Conservation (phyloP, 202 grass and related monocot species). For the Schoenoplectus tabernaemontani region DNA sequence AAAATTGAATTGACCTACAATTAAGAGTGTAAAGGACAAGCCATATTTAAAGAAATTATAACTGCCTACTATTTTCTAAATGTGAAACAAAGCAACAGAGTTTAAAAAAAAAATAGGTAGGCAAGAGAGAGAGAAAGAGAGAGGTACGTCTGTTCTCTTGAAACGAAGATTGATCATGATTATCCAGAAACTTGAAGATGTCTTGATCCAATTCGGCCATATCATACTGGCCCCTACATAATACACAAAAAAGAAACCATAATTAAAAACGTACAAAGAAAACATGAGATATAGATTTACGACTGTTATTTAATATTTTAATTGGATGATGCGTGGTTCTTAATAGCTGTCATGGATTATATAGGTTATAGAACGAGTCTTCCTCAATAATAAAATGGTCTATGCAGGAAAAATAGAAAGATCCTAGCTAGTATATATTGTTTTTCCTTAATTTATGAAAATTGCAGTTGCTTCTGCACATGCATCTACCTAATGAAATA, state of each 20-base stretch:
- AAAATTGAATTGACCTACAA: not conserved
- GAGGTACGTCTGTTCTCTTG: constrained; percentile 63
- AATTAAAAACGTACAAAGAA: constrained; percentile 22
- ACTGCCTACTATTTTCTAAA: not conserved
- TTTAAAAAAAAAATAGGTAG: constrained; percentile 6
- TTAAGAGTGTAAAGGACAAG: not conserved
- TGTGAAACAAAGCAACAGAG: not conserved
- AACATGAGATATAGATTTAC: not conserved
- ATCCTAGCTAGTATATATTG: not conserved
- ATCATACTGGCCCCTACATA: constrained; percentile 64
- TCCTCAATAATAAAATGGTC: not conserved
- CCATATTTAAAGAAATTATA: not conserved
- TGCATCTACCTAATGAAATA: constrained; percentile 5
- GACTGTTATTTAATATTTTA: not conserved
- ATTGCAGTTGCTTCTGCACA: not conserved
- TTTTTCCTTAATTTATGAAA: not conserved
- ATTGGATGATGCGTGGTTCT: not conserved
- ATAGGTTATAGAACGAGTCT: not conserved
- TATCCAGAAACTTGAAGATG: constrained; percentile 66
- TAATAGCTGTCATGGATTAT: not conserved
- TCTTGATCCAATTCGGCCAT: constrained; percentile 69
- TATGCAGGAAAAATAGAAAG: not conserved
- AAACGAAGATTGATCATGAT: constrained; percentile 56
- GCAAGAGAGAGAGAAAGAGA: not conserved
- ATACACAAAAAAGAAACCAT: constrained; percentile 11